Conservation (phyloP, 495 filamentous ascomycete genomes). For the Penicillium flavigenum region DNA sequence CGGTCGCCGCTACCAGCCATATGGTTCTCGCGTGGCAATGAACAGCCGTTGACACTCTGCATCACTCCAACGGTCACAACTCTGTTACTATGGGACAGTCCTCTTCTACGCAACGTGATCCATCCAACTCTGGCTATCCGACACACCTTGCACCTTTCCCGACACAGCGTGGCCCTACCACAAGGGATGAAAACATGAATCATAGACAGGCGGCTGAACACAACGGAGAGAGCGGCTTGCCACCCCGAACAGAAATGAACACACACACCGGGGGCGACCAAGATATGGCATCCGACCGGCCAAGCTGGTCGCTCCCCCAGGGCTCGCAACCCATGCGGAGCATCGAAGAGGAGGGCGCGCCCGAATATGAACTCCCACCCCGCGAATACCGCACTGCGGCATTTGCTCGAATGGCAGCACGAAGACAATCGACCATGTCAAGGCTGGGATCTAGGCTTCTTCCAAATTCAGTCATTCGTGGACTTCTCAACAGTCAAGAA, state of each 20-base stretch:
- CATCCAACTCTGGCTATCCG: conserved; percentile 29
- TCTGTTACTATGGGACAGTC: conserved; percentile 52
- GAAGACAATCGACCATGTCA: conserved; percentile 53
- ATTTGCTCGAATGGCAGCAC: conserved; percentile 44
- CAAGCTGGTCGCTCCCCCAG: conserved; percentile 16
- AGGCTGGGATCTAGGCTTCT: conserved; percentile 51
- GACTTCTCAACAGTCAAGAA: conserved; percentile 46
- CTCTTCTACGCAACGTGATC: conserved; percentile 45
- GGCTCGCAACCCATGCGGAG: conserved; percentile 33
- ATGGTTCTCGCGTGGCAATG: conserved; percentile 34
- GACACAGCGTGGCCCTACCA: conserved; percentile 23
- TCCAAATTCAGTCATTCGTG: conserved; percentile 49
- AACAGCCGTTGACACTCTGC: conserved; percentile 27
- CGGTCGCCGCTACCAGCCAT: conserved; percentile 14
- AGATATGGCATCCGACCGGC: conserved; percentile 14
- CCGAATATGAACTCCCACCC: conserved; percentile 27
- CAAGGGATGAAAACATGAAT: conserved; percentile 47
- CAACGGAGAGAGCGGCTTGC: conserved; percentile 25
- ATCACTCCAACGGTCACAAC: conserved; percentile 14
- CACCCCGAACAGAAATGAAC: conserved; percentile 22
- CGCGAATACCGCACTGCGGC: conserved; percentile 39
- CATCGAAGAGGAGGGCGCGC: conserved; percentile 35
- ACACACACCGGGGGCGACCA: conserved; percentile 16
- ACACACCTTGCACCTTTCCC: conserved; percentile 25
- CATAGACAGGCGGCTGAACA: conserved; percentile 34